Evolutionary conservation across 129 eudicot species (phyloP).

Genomic region (Daucus carota): DNA sequence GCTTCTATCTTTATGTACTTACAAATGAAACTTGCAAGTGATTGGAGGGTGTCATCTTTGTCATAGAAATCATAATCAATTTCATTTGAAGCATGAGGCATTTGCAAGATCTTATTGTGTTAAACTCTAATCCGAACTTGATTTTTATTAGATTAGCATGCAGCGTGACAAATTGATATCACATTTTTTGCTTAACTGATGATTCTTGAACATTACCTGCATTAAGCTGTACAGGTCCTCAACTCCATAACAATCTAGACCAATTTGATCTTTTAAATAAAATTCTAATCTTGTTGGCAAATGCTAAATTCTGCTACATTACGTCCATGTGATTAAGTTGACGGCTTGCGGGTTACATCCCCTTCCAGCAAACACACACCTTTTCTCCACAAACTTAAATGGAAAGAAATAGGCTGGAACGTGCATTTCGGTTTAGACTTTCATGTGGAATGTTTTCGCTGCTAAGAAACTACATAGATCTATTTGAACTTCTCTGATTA

Average conservation of each 20-base stretch:
- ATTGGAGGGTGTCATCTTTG: not conserved
- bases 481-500: conserved; percentile 18
- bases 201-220: not conserved
- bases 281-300: not conserved
- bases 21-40: not conserved
- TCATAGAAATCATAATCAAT: not conserved
- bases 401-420: not conserved
- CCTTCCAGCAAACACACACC: not conserved
- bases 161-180: no score
- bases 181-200: not conserved
- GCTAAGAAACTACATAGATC: not conserved
- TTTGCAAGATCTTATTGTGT: not conserved
- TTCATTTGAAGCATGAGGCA: not conserved
- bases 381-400: not conserved
- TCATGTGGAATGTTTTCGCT: not conserved
- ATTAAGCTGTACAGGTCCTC: not conserved
- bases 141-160: not conserved
- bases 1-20: not conserved
- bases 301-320: not conserved
- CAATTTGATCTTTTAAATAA: not conserved
- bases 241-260: not conserved
- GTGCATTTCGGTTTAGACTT: not conserved
- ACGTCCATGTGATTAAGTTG: not conserved
- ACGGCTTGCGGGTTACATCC: not conserved
- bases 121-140: not conserved